phyloP scores from a whole-genome alignment of 2,329 filamentous ascomycete species.

The Sclerotinia nivalis region DNA sequence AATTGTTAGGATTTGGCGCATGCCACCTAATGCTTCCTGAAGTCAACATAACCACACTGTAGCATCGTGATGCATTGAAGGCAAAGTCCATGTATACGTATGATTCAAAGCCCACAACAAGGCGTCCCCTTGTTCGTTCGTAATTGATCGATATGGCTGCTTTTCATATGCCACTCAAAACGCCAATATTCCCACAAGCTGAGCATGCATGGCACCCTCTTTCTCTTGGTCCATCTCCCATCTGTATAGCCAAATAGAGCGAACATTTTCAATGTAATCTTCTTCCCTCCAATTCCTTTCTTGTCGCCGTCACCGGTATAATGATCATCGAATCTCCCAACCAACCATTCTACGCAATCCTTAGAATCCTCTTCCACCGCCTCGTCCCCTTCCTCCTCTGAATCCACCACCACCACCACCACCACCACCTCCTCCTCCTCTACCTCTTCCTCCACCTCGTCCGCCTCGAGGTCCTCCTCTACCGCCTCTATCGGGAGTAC shows the following conservation, averaged over 20 bases:
- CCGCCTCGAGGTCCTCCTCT: conserved; percentile 48
- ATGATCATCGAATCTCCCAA: conserved; percentile 15
- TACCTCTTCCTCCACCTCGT: conserved; percentile 53
- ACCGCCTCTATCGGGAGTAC: conserved; percentile 48
- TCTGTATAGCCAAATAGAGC: conserved; percentile 12
- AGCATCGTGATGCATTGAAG: background rate
- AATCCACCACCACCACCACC: conserved; percentile 49
- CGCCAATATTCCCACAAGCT: conserved; percentile 28
- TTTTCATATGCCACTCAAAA: conserved; percentile 30
- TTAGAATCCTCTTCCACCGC: conserved; percentile 45
- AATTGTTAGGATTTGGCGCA: conserved; percentile 80
- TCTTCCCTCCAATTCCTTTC: background rate
- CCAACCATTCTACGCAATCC: conserved; percentile 2
- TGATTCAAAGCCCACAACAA: background rate
- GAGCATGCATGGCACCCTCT: conserved; percentile 11
- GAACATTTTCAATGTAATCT: conserved; percentile 3
- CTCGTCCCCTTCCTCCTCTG: conserved; percentile 54
- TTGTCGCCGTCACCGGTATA: conserved; percentile 4
- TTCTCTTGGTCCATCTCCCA: conserved; percentile 6
- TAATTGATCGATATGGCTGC: conserved; percentile 22
- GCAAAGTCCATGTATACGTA: background rate
- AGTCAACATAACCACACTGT: conserved; percentile 4
- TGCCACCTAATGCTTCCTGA: conserved; percentile 18
- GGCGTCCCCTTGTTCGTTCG: conserved; percentile 19
- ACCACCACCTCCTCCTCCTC: conserved; percentile 44